Evolutionary conservation across 257 asterid genomes (phyloP).

Genomic region (Solanum paucissectum): DNA sequence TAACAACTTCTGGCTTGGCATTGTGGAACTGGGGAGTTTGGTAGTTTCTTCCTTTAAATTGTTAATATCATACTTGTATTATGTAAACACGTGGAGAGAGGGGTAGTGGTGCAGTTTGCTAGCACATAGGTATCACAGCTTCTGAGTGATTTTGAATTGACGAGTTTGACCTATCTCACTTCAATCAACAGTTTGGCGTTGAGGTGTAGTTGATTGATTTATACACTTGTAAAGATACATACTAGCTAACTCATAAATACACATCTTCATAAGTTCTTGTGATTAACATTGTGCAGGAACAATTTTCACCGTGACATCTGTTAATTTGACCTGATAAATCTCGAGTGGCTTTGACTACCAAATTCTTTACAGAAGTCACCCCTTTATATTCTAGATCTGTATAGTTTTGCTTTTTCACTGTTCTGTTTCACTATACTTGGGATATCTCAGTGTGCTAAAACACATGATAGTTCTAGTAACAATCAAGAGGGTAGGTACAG

Average conservation of each 20-base stretch:
- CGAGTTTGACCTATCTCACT: not conserved
- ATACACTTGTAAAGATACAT: not conserved
- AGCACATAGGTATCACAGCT: not conserved
- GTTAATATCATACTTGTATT: not conserved
- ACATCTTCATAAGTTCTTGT: not conserved
- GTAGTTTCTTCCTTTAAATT: not conserved
- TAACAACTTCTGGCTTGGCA: not conserved
- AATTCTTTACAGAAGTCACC: not conserved
- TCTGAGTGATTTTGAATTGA: not conserved
- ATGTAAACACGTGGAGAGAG: not conserved
- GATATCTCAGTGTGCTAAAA: not conserved
- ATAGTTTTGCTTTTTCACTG: not conserved
- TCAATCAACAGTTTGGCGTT: not conserved
- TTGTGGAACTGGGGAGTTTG: not conserved
- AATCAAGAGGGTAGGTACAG: not conserved
- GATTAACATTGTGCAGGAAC: not conserved
- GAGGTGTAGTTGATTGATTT: not conserved
- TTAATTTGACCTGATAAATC: not conserved
- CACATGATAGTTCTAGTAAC: not conserved
- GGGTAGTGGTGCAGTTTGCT: not conserved
- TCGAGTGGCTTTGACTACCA: not conserved
- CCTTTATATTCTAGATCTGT: not conserved
- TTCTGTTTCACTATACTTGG: not conserved
- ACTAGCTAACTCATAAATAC: not conserved
- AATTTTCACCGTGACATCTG: not conserved